phyloP scores from a whole-genome alignment of 176 grass and related monocot genomes.

The Dendrocalamus sinicus region DNA sequence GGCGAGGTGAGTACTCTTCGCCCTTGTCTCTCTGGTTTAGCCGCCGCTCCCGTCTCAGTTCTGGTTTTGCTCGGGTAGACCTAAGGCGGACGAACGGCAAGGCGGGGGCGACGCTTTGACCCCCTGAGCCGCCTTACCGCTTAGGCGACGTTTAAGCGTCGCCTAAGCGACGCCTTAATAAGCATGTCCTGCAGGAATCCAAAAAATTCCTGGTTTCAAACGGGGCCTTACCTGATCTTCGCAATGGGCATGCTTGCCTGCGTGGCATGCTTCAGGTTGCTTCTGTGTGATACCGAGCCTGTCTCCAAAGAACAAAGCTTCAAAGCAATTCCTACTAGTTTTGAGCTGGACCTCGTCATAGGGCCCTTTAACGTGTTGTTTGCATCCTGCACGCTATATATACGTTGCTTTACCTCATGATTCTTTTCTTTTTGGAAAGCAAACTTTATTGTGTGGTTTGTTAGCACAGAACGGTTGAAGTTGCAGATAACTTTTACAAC shows the following conservation, averaged over 20 bases:
- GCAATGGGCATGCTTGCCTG: not conserved
- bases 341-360: constrained; percentile 33
- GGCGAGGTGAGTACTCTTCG: too few relatives aligned
- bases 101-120: too few relatives aligned
- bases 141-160: too few relatives aligned
- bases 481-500: not conserved
- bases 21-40: too few relatives aligned
- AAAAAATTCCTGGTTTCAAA: not conserved
- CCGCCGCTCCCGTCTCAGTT: too few relatives aligned
- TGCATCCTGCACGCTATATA: not conserved
- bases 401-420: constrained; percentile 16
- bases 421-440: not conserved
- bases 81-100: too few relatives aligned
- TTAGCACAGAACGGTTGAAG: not conserved
- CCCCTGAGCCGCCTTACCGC: too few relatives aligned
- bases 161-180: too few relatives aligned
- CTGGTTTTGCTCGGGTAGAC: too few relatives aligned
- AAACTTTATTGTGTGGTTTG: not conserved
- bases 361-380: not conserved
- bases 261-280: constrained; percentile 37
- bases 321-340: constrained; percentile 3
- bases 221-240: not conserved
- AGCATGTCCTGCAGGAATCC: too few relatives aligned
- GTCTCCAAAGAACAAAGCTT: constrained; percentile 5
- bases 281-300: not conserved